Conservation (phyloP, 2,329 filamentous ascomycete genomes). For the Nannizziopsis arthrosporioides region DNA sequence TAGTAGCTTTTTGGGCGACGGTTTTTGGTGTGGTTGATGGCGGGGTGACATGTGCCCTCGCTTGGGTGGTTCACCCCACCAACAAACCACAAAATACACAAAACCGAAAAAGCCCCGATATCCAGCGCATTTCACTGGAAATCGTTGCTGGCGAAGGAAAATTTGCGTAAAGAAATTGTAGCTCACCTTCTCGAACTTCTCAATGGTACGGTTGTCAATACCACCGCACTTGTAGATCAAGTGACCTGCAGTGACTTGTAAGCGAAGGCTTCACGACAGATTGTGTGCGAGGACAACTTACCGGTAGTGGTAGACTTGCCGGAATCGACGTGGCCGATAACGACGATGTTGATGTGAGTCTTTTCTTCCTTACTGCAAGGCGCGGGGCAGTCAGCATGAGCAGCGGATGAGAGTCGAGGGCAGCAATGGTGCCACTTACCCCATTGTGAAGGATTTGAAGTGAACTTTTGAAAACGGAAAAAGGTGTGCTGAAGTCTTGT, state of each 20-base stretch:
- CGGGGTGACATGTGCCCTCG: slow-evolving; percentile 6
- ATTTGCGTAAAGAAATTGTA: not conserved
- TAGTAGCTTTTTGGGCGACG: slow-evolving; percentile 1
- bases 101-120: not conserved
- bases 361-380: slow-evolving; percentile 77
- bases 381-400: not conserved
- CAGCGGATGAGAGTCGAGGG: not conserved
- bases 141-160: not conserved
- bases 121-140: too few species aligned
- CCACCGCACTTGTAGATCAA: slow-evolving; percentile 99
- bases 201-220: slow-evolving; percentile 99
- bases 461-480: slow-evolving; percentile 15
- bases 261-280: slow-evolving; percentile 18
- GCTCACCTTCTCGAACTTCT: slow-evolving; percentile 99
- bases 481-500: slow-evolving; percentile 31
- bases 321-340: slow-evolving; percentile 99
- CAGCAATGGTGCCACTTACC: slow-evolving; percentile 38
- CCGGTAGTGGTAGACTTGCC: slow-evolving; percentile 96
- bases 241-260: slow-evolving; percentile 48
- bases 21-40: slow-evolving; percentile 8
- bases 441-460: slow-evolving; percentile 44
- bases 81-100: not conserved
- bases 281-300: slow-evolving; percentile 41
- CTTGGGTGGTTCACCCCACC: slow-evolving; percentile 9
- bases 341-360: slow-evolving; percentile 94